Conservation (phyloP, 2,329 filamentous ascomycete species). For the Paecilomyces sp. region DNA sequence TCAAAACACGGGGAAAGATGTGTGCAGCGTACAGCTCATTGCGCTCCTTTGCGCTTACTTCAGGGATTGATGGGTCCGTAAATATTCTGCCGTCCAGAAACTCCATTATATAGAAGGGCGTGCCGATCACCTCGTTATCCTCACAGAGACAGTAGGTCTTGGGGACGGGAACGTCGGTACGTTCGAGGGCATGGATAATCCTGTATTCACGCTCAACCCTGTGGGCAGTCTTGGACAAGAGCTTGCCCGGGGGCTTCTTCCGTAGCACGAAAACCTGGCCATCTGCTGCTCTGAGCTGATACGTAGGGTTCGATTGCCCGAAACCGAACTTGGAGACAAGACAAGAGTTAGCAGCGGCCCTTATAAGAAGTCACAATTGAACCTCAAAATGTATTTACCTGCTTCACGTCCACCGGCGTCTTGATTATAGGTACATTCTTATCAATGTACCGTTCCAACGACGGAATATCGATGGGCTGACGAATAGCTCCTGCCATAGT, state of each 20-base stretch:
- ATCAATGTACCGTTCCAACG: slow-evolving; percentile 71
- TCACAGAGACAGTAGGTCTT: slow-evolving; percentile 79
- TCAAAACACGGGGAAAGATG: background rate
- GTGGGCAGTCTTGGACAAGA: slow-evolving; percentile 89
- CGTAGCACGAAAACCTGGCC: slow-evolving; percentile 76
- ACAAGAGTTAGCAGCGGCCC: background rate
- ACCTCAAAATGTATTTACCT: slow-evolving; percentile 49
- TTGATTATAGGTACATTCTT: slow-evolving; percentile 76
- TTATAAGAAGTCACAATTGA: background rate
- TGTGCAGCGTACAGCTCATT: slow-evolving; percentile 54
- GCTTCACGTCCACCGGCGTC: slow-evolving; percentile 78
- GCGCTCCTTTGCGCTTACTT: slow-evolving; percentile 60
- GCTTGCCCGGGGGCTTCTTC: slow-evolving; percentile 94
- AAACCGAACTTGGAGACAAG: slow-evolving; percentile 70
- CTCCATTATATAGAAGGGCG: slow-evolving; percentile 95
- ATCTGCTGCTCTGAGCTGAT: slow-evolving; percentile 71
- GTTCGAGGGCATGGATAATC: slow-evolving; percentile 74
- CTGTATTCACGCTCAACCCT: slow-evolving; percentile 94
- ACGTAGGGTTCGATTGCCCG: slow-evolving; percentile 95
- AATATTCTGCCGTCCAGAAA: slow-evolving; percentile 92
- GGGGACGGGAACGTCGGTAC: slow-evolving; percentile 79
- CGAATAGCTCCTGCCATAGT: slow-evolving; percentile 78
- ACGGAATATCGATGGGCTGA: slow-evolving; percentile 78
- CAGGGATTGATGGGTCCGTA: slow-evolving; percentile 77
- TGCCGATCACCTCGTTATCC: slow-evolving; percentile 72